Evolutionary conservation across 1,139 yeast genomes (phyloP).

Genomic region (Taphrina deformans): DNA sequence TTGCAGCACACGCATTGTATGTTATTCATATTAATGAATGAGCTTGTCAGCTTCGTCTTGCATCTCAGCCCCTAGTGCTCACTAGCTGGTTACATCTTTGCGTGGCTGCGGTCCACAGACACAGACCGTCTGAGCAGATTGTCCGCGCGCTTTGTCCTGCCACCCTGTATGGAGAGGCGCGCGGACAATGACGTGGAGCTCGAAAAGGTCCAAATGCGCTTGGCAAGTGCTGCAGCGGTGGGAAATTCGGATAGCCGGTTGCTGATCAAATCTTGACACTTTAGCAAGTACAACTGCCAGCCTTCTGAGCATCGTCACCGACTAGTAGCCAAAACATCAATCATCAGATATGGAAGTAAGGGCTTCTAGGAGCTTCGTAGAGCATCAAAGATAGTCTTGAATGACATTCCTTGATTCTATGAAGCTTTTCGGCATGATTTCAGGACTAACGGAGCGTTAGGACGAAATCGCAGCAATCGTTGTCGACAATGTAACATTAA

Average conservation of each 20-base stretch:
- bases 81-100: too few relatives aligned
- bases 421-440: not conserved
- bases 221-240: not conserved
- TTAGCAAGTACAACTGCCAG: slow-evolving; percentile 24
- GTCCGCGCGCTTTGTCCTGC: not conserved
- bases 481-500: slow-evolving; percentile 30
- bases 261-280: slow-evolving; percentile 24
- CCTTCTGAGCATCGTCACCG: slow-evolving; percentile 24
- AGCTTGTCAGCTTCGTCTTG: too few relatives aligned
- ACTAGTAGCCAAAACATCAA: slow-evolving; percentile 15
- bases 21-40: too few relatives aligned
- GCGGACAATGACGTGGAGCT: slow-evolving; percentile 8
- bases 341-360: slow-evolving; percentile 21
- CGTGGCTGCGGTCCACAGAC: too few relatives aligned
- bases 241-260: slow-evolving; percentile 10
- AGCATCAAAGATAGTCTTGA: not conserved
- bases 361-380: not conserved
- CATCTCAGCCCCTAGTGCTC: too few relatives aligned
- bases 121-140: too few relatives aligned
- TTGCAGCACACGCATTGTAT: too few relatives aligned
- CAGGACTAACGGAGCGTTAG: slow-evolving; percentile 10
- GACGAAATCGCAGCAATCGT: slow-evolving; percentile 34
- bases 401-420: not conserved
- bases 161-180: not conserved
- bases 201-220: not conserved